Evolutionary conservation across 1,284 basidiomycete genomes (phyloP), one percentile per base, ranked within the genome.

Genomic region (Chiua sp.): DNA sequence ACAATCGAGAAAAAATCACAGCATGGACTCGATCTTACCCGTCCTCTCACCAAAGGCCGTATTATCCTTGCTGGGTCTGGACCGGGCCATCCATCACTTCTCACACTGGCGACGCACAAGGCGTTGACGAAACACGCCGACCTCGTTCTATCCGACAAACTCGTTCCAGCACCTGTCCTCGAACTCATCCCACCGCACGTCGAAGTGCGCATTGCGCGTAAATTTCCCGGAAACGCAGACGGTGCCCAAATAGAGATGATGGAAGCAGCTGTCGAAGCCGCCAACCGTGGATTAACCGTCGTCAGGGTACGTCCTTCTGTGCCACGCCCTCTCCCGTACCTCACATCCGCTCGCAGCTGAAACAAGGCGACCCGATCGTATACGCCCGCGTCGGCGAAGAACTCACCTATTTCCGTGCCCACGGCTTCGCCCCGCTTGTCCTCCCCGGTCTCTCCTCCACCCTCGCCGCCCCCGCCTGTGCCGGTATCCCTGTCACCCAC

Each of bases 221-320:
- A 99, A 74, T 98, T 98, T 79, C 97, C 97, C 0, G 97, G 97
- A 0, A 98, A 98, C 71, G 94, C 96, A 2, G 97, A 98, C 57
- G 90, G 92, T 23, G 95, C 96, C 1, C 97, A 98, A 74, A 86
- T 84, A 51, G 97, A 98, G 77, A 87, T 98, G 79, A 97, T 98
- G 92, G 86, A 92, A 63, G 87, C 91, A 12, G 97, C 95, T 0
- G 79, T 98, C 3, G 89, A 91, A 54, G 95, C 89, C 13, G 94
- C 93, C 0, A 79, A 77, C 35, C 82, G 83, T 13, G 97, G 97
- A 0, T 80, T 95, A 68, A 91, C 87, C 4, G 96, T 99, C 35
- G 92, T 99, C 26, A 82, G 97, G 42, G 90, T 92, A 67, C 52
- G 87, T 79, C 0, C 16, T 39, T 39, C 16, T 16, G 2, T 39